Evolutionary conservation across 2,329 filamentous ascomycete genomes (phyloP).

Genomic region (Cladophialophora psammophila): DNA sequence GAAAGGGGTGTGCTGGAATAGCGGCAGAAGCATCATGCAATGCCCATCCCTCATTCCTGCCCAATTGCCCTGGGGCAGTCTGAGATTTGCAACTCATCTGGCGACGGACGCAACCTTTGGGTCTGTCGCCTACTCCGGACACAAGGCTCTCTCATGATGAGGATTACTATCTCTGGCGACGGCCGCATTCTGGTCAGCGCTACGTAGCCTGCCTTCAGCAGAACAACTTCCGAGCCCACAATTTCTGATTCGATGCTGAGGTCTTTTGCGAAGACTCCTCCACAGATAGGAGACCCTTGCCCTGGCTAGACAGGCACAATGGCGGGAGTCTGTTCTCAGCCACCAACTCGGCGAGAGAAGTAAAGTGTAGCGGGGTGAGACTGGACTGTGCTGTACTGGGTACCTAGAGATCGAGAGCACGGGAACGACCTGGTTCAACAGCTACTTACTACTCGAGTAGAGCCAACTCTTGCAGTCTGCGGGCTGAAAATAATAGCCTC

Average conservation of each 20-base stretch:
- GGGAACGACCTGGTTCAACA: background rate
- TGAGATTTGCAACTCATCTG: slow-evolving; percentile 26
- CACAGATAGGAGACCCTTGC: background rate
- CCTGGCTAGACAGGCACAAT: background rate
- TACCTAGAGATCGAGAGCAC: slow-evolving; percentile 2
- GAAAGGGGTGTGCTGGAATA: slow-evolving; percentile 28
- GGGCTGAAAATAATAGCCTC: slow-evolving; percentile 2
- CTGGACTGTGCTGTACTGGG: background rate
- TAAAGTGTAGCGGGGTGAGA: background rate
- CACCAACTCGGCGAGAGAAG: slow-evolving; percentile 12
- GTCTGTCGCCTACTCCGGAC: slow-evolving; percentile 7
- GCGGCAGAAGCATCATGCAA: slow-evolving; percentile 28
- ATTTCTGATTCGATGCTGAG: background rate
- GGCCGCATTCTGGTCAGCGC: slow-evolving; percentile 35
- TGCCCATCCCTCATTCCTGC: slow-evolving; percentile 22
- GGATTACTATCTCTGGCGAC: slow-evolving; percentile 27
- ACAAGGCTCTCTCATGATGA: slow-evolving; percentile 28
- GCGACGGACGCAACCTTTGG: slow-evolving; percentile 6
- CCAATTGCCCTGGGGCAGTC: slow-evolving; percentile 26
- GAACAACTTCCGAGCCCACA: slow-evolving; percentile 3
- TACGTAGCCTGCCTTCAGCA: slow-evolving; percentile 22
- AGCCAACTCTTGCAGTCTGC: background rate
- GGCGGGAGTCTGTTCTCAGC: slow-evolving; percentile 7
- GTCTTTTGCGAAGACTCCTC: background rate
- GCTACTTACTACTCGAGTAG: too few relatives aligned